phyloP scores from a whole-genome alignment of 306 rosid genomes.

The barrel medic (Medicago truncatula) region DNA sequence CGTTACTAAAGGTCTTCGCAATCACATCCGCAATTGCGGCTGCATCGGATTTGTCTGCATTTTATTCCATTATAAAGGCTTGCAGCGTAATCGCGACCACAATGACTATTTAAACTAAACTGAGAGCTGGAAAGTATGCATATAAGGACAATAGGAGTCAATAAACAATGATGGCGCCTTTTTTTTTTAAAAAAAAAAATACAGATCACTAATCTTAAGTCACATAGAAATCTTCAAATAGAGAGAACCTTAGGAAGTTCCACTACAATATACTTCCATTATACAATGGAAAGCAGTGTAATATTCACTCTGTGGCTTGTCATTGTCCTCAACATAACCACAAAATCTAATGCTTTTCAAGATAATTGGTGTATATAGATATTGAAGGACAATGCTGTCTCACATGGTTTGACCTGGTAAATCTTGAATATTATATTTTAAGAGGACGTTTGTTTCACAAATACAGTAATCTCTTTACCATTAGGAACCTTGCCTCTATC shows the following conservation, averaged over 20 bases:
- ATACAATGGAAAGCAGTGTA: neutral
- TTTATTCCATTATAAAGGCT: neutral
- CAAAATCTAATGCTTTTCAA: neutral
- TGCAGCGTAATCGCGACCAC: neutral
- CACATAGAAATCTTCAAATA: constrained; percentile 9
- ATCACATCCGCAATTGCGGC: neutral
- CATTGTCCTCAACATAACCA: neutral
- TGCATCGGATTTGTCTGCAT: neutral
- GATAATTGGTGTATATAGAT: neutral
- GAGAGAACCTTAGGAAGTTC: neutral
- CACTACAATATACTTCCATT: neutral
- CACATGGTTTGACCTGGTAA: neutral
- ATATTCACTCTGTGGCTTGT: neutral
- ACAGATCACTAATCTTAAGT: neutral
- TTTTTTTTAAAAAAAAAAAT: no score
- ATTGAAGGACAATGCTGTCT: neutral
- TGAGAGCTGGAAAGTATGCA: neutral
- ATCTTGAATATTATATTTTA: constrained; percentile 2
- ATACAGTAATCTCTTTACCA: neutral
- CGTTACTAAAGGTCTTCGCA: neutral
- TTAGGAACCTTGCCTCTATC: constrained; percentile 14
- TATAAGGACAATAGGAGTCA: constrained; percentile 13
- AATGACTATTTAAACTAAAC: neutral
- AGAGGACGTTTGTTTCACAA: neutral
- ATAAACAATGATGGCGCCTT: neutral